phyloP scores from a whole-genome alignment of 129 eudicot species.

The Pittosporum tobira region DNA sequence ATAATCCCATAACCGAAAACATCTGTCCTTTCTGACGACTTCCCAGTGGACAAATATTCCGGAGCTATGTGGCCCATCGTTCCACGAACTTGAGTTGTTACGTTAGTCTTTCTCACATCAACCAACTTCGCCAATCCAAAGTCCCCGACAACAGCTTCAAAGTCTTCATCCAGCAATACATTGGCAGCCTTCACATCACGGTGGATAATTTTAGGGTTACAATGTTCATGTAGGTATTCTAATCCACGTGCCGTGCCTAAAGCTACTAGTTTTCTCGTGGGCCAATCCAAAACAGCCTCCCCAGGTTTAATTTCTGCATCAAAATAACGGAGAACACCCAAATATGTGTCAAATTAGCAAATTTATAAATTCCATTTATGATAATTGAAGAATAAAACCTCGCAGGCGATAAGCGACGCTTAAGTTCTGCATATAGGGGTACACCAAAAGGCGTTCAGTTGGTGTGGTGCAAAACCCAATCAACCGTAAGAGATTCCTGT shows the following conservation, averaged over 20 bases:
- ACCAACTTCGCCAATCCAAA: constrained; percentile 94
- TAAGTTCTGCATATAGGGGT: constrained; percentile 92
- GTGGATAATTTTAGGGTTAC: constrained; percentile 94
- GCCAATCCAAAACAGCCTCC: constrained; percentile 83
- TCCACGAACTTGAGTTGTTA: constrained; percentile 97
- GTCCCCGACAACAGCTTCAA: constrained; percentile 99
- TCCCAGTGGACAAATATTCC: constrained; percentile 95
- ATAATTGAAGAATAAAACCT: constrained; percentile 36
- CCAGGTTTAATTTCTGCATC: constrained; percentile 74
- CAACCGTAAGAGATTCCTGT: constrained; percentile 69
- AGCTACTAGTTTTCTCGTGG: constrained; percentile 69
- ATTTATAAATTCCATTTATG: not conserved
- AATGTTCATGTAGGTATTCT: constrained; percentile 94
- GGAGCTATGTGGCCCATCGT: constrained; percentile 99
- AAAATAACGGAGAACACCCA: not conserved
- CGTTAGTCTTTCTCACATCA: constrained; percentile 90
- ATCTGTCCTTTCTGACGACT: constrained; percentile 92
- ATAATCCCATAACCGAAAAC: constrained; percentile 94
- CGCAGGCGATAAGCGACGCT: constrained; percentile 94
- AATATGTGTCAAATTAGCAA: too few species aligned
- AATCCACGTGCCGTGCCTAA: constrained; percentile 97
- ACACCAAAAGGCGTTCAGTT: constrained; percentile 88
- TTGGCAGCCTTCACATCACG: constrained; percentile 98
- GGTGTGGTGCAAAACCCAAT: constrained; percentile 97
- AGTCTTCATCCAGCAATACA: constrained; percentile 84